Conservation (phyloP, 208 protist genomes). For the Leishmania guyanensis region DNA sequence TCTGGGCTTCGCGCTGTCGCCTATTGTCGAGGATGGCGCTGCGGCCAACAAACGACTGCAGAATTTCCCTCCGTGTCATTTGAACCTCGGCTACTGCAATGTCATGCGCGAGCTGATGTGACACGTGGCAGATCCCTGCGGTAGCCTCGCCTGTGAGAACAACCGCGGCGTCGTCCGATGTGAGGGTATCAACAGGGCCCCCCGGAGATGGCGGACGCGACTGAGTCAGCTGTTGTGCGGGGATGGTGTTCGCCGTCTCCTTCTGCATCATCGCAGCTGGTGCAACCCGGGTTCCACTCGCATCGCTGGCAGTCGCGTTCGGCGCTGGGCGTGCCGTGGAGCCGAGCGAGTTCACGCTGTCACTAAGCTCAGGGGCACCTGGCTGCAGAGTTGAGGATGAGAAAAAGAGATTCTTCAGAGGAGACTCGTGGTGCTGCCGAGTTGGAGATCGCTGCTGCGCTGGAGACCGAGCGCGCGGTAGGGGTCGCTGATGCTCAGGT, state of each 20-base stretch:
- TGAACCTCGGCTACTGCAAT: conserved; percentile 5
- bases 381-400: background rate
- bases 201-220: background rate
- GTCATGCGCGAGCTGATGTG: conserved; percentile 19
- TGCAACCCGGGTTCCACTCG: no score
- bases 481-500: conserved; percentile 19
- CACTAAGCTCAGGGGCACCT: background rate
- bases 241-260: background rate
- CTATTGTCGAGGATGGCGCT: conserved; percentile 58
- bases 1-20: conserved; percentile 39
- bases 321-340: conserved; percentile 2
- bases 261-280: background rate
- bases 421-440: background rate
- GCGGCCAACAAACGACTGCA: conserved; percentile 63
- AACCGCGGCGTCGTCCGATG: background rate
- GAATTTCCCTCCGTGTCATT: conserved; percentile 12
- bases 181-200: background rate
- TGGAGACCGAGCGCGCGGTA: conserved; percentile 23
- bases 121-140: conserved; percentile 15
- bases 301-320: background rate
- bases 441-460: background rate
- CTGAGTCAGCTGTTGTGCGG: background rate
- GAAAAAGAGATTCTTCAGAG: background rate
- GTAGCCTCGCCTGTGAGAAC: background rate
- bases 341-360: background rate